Percentiles rank a stretch among this genome's conserved stretches.
phyloP scores from a whole-genome alignment of 2,329 filamentous ascomycete species.

The Diaporthe humulicola region DNA sequence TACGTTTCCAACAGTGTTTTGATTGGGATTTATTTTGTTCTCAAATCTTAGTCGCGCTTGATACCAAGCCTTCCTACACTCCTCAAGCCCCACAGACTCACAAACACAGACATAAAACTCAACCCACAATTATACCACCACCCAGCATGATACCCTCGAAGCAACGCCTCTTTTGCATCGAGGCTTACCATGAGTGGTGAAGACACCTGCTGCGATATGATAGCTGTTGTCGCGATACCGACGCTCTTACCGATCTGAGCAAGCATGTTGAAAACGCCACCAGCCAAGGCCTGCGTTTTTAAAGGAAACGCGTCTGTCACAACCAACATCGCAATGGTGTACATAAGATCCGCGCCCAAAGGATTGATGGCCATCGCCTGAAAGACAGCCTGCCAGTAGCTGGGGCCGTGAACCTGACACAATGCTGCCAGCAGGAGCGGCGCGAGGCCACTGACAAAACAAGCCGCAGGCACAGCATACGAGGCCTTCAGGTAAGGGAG shows the following conservation, averaged over 20 bases:
- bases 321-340: slow-evolving; percentile 67
- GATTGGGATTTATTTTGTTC: too few relatives aligned
- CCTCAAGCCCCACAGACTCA: neutral
- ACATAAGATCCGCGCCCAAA: slow-evolving; percentile 62
- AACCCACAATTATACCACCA: slow-evolving; percentile 1
- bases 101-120: neutral
- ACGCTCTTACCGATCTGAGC: slow-evolving; percentile 68
- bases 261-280: slow-evolving; percentile 71
- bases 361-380: slow-evolving; percentile 60
- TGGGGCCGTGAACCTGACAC: slow-evolving; percentile 53
- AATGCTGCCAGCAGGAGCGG: slow-evolving; percentile 63
- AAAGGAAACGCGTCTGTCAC: slow-evolving; percentile 66
- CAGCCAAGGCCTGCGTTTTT: slow-evolving; percentile 68
- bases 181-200: slow-evolving; percentile 45
- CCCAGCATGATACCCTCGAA: neutral
- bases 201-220: slow-evolving; percentile 52
- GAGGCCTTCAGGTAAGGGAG: slow-evolving; percentile 42
- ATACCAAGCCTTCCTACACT: neutral
- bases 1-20: too few relatives aligned
- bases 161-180: neutral
- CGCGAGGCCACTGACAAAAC: slow-evolving; percentile 62
- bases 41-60: neutral
- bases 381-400: slow-evolving; percentile 63
- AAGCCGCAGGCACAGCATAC: slow-evolving; percentile 53
- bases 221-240: slow-evolving; percentile 63